Evolutionary conservation across 2,329 filamentous ascomycete species (phyloP), one percentile per base, ranked within the genome.

Genomic region (Paracorniculantispora psalliotae): DNA sequence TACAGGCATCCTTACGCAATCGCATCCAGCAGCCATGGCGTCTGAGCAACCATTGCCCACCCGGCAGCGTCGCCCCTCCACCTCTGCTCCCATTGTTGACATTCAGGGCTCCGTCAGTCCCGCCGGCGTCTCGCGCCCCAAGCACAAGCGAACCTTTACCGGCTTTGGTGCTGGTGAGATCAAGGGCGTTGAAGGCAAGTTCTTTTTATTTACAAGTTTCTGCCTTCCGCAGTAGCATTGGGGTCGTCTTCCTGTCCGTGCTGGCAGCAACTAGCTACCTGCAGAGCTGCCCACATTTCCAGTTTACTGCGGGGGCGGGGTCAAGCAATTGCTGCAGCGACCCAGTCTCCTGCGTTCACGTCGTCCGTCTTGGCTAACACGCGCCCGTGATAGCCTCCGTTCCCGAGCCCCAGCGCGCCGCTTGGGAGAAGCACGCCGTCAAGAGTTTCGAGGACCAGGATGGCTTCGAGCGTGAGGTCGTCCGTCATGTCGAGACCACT

Each of bases 121-220:
- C 43, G 88, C 87, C 44, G 93, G 96, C 71, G 87, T 89, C 76
- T 85, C 83, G 26, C 84, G 94, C 62, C 94, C 94, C 48, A 99
- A 97, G 79, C 94, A 99, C 79, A 97, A 91, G 81, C 86, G 94
- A 66, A 97, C 93, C n/a, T 90, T 90, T 65, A 99, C 94, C 10
- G 94, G 94, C 9, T 94, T 97, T 71, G 92, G 92, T 35, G 83
- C 92, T 28, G 80, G 84, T 37, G 94, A 99, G 71, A 97, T 97
- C 79, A 97, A 96, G 80, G 88, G 77, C 68, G 91, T 97, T 51
- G 92, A 97, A 78, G 91, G 92, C 79, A 86, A 77, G 77, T 30
- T n/a, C n/a, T n/a, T 30, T 7, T 8, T 1, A 10, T 19, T 19
- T 41, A 9, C 17, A 21, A 5, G 21, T 25, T 25, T 7, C 21